These are phyloP conservation scores for Haplosporangium gracile DNA, from an alignment of 192 early-diverging fungal genomes.

Conservation along the genomic window DNA sequence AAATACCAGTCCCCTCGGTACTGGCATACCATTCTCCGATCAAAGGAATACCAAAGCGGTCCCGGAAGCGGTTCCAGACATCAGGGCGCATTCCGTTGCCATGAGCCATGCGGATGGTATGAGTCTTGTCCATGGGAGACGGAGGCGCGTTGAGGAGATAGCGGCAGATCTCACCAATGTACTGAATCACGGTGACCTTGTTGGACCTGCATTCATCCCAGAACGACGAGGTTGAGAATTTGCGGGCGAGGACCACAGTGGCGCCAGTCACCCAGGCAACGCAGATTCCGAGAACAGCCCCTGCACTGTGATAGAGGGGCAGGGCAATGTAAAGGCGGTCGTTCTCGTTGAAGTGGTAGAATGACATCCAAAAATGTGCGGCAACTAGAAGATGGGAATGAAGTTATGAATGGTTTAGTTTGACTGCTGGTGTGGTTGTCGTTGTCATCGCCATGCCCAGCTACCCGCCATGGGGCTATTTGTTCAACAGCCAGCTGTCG, in stretches of 20 bases:
- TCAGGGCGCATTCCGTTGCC: constrained; percentile 83
- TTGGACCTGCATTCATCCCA: constrained; percentile 67
- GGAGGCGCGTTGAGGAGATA: constrained; percentile 70
- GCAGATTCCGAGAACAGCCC: constrained; percentile 49
- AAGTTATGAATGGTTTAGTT: background rate
- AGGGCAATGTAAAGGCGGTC: constrained; percentile 73
- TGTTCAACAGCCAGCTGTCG: background rate
- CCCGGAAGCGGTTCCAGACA: constrained; percentile 74
- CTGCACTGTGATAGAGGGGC: constrained; percentile 76
- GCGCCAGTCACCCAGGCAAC: constrained; percentile 57
- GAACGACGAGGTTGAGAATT: constrained; percentile 68
- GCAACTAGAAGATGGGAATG: constrained; percentile 22
- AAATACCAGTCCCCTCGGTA: constrained; percentile 71
- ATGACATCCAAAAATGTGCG: constrained; percentile 46
- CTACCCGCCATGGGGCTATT: background rate
- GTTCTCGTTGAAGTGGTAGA: constrained; percentile 35
- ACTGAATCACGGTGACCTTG: constrained; percentile 65
- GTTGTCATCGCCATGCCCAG: background rate
- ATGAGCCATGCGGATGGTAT: constrained; percentile 69
- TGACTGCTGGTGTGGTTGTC: background rate
- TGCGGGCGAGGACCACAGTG: constrained; percentile 66
- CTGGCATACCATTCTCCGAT: constrained; percentile 79
- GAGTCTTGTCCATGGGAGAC: constrained; percentile 63
- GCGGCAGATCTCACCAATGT: constrained; percentile 80
- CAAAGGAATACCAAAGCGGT: constrained; percentile 70